These are phyloP conservation scores for Fraxinus baroniana DNA, from an alignment of 305 asterid genomes.

Conservation along the genomic window DNA sequence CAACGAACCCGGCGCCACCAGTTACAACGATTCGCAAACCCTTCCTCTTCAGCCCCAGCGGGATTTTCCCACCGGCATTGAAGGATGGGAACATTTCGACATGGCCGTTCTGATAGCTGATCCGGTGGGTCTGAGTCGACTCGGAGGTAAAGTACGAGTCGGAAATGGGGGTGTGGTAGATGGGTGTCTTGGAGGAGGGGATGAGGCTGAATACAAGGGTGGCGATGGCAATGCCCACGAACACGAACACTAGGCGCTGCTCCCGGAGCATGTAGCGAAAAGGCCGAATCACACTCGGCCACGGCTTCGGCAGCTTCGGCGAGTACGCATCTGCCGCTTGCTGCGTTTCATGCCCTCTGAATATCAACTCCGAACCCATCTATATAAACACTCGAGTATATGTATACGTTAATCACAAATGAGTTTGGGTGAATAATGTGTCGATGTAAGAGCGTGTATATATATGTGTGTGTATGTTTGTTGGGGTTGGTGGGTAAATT, in stretches of 20 bases:
- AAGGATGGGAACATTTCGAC: constrained; percentile 38
- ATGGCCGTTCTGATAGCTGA: constrained; percentile 55
- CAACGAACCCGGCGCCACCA: constrained; percentile 96
- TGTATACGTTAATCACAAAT: neutral
- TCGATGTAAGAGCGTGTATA: neutral
- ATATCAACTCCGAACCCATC: constrained; percentile 79
- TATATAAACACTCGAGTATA: neutral
- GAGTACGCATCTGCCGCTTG: constrained; percentile 54
- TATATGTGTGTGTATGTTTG: neutral
- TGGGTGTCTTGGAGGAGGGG: constrained; percentile 31
- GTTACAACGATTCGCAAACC: constrained; percentile 83
- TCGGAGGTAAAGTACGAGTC: constrained; percentile 28
- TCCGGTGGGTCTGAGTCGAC: constrained; percentile 38
- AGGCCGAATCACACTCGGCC: constrained; percentile 60
- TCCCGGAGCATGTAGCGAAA: constrained; percentile 77
- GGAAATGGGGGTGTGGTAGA: constrained; percentile 22
- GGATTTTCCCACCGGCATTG: constrained; percentile 75
- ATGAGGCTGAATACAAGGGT: constrained; percentile 48
- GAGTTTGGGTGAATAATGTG: neutral
- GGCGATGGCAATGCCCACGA: constrained; percentile 80
- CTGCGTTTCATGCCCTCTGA: constrained; percentile 76
- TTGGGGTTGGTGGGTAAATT: neutral
- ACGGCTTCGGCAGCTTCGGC: constrained; percentile 78
- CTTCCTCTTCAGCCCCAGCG: constrained; percentile 68
- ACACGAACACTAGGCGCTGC: constrained; percentile 72